Evolutionary conservation across 305 asterid species (phyloP).

Genomic region (Ajuga reptans): DNA sequence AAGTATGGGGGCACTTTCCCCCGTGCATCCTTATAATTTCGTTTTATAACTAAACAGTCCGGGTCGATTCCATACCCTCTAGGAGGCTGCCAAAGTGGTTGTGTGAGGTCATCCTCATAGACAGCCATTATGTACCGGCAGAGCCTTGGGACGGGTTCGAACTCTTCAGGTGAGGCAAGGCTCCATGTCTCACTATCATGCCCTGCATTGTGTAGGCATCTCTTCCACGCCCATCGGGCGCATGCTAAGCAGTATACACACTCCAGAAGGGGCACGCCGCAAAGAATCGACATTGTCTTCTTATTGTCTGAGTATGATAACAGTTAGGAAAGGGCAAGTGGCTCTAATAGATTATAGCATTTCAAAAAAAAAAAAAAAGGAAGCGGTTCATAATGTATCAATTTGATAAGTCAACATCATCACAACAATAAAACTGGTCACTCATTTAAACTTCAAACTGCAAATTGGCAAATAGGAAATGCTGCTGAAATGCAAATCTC

Average conservation of each 20-base stretch:
- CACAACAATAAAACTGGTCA: background rate
- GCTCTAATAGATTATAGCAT: background rate
- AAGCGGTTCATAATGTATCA: background rate
- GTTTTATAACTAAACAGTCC: conserved; percentile 42
- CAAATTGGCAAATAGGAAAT: background rate
- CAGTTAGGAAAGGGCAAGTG: background rate
- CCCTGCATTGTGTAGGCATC: conserved; percentile 69
- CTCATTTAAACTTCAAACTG: background rate
- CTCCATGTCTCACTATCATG: conserved; percentile 77
- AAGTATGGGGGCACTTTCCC: conserved; percentile 68
- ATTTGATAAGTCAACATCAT: background rate
- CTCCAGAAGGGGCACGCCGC: conserved; percentile 73
- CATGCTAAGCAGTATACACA: conserved; percentile 74
- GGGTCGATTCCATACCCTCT: conserved; percentile 63
- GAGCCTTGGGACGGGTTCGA: conserved; percentile 78
- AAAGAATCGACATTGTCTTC: conserved; percentile 52
- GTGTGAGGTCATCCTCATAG: conserved; percentile 56
- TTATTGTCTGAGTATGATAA: conserved; percentile 19
- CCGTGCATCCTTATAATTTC: conserved; percentile 41
- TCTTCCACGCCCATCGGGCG: conserved; percentile 81
- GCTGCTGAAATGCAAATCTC: background rate
- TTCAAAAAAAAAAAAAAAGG: background rate
- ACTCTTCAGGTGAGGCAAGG: conserved; percentile 55
- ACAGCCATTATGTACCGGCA: conserved; percentile 70
- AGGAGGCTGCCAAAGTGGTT: conserved; percentile 64